phyloP scores from a whole-genome alignment of 2,329 filamentous ascomycete species.

The Chaetomium strumarium region DNA sequence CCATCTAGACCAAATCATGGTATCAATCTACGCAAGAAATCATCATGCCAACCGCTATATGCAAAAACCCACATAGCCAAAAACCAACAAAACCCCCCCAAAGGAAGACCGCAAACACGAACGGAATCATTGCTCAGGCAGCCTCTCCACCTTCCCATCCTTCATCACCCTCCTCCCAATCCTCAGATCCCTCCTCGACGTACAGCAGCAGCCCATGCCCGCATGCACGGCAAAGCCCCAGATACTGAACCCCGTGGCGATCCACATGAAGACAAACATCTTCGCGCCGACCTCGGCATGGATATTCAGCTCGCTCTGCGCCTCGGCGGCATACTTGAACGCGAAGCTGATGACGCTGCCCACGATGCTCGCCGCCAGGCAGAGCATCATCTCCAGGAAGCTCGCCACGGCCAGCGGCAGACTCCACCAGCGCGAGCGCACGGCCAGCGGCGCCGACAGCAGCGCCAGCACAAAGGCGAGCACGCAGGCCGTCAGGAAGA shows the following conservation, averaged over 20 bases:
- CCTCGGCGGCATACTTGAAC: conserved; percentile 69
- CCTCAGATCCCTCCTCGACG: conserved; percentile 47
- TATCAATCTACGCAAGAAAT: conserved; percentile 2
- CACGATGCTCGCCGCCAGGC: conserved; percentile 64
- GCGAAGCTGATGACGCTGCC: conserved; percentile 80
- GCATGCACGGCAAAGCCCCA: conserved; percentile 69
- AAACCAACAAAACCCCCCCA: not conserved
- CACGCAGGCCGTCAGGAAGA: conserved; percentile 68
- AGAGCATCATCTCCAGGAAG: conserved; percentile 60
- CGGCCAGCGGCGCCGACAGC: conserved; percentile 50
- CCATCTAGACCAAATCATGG: not conserved
- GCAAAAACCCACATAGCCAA: not conserved
- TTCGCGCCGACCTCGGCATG: conserved; percentile 59
- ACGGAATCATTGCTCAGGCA: not conserved
- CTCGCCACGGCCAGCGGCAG: conserved; percentile 63
- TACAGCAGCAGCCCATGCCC: conserved; percentile 73
- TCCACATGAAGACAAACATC: conserved; percentile 91
- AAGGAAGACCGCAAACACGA: too few species aligned
- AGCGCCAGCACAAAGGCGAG: conserved; percentile 70
- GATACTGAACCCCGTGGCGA: conserved; percentile 60
- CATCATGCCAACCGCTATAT: not conserved
- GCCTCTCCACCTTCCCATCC: conserved; percentile 11
- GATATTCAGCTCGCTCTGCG: conserved; percentile 71
- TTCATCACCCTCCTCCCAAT: conserved; percentile 31
- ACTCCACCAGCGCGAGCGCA: conserved; percentile 53